Evolutionary conservation across 352 stramenopile genomes (phyloP).

Genomic region (Globisporangium alternatum): DNA sequence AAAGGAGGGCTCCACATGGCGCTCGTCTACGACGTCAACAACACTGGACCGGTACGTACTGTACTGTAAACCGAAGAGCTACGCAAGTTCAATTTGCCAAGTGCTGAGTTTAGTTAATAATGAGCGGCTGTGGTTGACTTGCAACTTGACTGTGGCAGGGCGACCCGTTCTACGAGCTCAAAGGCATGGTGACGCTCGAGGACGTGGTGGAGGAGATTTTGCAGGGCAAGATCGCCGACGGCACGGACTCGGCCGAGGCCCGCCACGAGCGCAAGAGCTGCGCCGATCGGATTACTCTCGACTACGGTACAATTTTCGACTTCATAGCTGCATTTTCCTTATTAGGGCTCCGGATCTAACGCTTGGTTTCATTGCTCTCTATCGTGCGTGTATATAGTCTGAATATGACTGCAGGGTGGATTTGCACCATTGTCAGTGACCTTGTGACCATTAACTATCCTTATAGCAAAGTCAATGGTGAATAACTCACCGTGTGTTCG

Average conservation of each 20-base stretch:
- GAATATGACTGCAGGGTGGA: neutral
- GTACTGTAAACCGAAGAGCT: conserved; percentile 5
- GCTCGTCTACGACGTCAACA: conserved; percentile 78
- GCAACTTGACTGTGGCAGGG: conserved; percentile 24
- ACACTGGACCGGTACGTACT: conserved; percentile 60
- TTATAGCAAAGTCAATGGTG: neutral
- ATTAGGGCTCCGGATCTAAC: neutral
- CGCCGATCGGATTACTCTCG: conserved; percentile 53
- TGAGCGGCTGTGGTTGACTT: neutral
- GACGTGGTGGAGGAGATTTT: conserved; percentile 99
- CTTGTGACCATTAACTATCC: neutral
- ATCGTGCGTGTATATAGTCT: neutral
- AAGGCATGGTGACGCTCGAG: conserved; percentile 97
- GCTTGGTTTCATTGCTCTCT: neutral
- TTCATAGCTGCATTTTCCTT: too few relatives aligned
- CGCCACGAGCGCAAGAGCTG: conserved; percentile 43
- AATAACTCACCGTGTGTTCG: neutral
- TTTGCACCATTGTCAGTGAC: neutral
- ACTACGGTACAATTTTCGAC: conserved; percentile 40
- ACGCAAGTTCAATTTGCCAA: conserved; percentile 14
- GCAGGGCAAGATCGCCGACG: conserved; percentile 94
- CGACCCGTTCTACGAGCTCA: conserved; percentile 96
- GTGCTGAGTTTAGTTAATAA: conserved; percentile 17
- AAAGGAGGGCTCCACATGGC: conserved; percentile 67
- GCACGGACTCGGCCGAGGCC: conserved; percentile 82